Evolutionary conservation across 164 flowering plant species (phyloP).

Genomic region (Echeveria elegans): DNA sequence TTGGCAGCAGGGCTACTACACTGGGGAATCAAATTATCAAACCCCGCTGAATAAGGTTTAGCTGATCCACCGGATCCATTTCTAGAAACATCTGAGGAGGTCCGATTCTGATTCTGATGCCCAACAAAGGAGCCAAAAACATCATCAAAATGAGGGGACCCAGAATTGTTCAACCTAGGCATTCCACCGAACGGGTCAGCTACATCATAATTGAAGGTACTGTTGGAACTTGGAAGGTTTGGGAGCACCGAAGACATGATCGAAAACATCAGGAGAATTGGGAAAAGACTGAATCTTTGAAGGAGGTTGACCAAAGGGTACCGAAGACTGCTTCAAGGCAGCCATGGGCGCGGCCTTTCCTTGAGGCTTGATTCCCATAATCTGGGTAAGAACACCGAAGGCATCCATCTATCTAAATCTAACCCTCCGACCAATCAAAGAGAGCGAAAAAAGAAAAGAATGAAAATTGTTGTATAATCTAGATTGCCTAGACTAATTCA

Average conservation of each 20-base stretch:
- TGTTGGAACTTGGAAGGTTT: neutral
- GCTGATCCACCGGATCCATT: constrained; percentile 8
- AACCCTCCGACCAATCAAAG: neutral
- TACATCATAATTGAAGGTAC: constrained; percentile 35
- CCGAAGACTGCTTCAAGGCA: constrained; percentile 21
- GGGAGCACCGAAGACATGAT: constrained; percentile 22
- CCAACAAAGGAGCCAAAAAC: constrained; percentile 21
- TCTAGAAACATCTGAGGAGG: constrained; percentile 8
- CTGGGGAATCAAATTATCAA: constrained; percentile 37
- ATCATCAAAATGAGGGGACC: constrained; percentile 14
- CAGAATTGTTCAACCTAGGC: constrained; percentile 18
- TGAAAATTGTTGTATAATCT: too few relatives aligned
- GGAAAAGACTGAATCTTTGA: constrained; percentile 13
- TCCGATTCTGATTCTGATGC: constrained; percentile 10
- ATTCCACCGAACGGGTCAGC: constrained; percentile 35
- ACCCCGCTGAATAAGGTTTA: constrained; percentile 12
- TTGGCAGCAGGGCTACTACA: constrained; percentile 26
- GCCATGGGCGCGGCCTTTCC: constrained; percentile 55
- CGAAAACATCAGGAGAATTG: constrained; percentile 11
- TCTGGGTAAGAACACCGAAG: constrained; percentile 44
- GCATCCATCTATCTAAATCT: constrained; percentile 59
- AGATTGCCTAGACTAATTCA: too few relatives aligned
- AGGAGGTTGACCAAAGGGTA: constrained; percentile 9
- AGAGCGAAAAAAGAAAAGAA: too few relatives aligned
- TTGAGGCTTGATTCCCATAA: constrained; percentile 44